Evolutionary conservation across 2,329 filamentous ascomycete species (phyloP), one percentile per base, ranked within the genome.

Genomic region (Trichoderma cornu-damae): DNA sequence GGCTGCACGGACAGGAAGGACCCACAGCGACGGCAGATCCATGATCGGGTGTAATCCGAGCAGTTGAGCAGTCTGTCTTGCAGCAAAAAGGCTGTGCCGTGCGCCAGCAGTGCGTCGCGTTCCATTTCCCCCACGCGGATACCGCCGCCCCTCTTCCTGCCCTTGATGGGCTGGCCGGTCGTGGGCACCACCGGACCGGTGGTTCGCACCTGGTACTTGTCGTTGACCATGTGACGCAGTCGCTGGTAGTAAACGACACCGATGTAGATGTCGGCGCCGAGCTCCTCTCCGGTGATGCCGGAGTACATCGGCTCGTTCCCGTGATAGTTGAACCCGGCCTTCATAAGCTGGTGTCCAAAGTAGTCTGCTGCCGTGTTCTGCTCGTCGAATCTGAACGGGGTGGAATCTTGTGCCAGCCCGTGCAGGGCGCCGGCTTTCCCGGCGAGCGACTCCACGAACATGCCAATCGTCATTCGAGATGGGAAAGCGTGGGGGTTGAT

Each of bases 101-200:
- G 94, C 4, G 94, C 94, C 58, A 99, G 83, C 20, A 99, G 79
- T 3, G 93, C 90, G 72, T 99, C 94, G 64, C 94, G 88, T 77
- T 99, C 94, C 94, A 99, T 99, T 75, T 99, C 94, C 74, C 94
- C 94, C 28, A 99, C 93, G 79, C 94, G 91, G 70, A 99, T 96
- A 86, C 94, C 94, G 76, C 94, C 94, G 69, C 93, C 94, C 74
- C 93, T 90, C 71, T 95, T 94, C 71, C 94, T 82, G 62, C 94
- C 94, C 78, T 97, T 96, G 79, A 99, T 94, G 38, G 94, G 94
- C 71, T 99, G 94, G 30, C 93, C 92, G 0, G 93, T 97, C 14
- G 94, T 84, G 22, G 87, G 84, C 56, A 94, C 94, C 42, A 96
- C 88, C 1, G 92, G 92, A 56, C 94, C 94, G 0, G 94, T 97